Percentiles rank a stretch among this genome's conserved stretches.
Evolutionary conservation across 306 rosid genomes (phyloP).

Genomic region (Hippophae tibetana): DNA sequence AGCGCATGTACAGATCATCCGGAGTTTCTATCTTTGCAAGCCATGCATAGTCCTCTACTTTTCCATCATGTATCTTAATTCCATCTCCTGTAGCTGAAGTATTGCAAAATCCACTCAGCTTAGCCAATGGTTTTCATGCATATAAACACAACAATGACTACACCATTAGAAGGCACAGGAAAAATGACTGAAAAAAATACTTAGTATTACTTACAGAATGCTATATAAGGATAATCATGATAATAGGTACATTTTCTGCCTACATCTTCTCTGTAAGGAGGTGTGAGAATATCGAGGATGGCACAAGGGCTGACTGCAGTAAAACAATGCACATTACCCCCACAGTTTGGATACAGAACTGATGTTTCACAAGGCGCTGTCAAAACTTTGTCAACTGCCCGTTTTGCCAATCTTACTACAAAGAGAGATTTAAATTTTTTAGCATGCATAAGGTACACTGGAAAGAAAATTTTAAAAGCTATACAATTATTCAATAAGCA

Average conservation of each 20-base stretch:
- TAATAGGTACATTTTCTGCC: slow-evolving; percentile 83
- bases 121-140: not conserved
- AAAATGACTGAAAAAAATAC: not conserved
- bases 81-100: slow-evolving; percentile 41
- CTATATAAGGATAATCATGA: slow-evolving; percentile 63
- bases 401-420: slow-evolving; percentile 73
- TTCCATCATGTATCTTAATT: slow-evolving; percentile 25
- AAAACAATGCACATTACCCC: slow-evolving; percentile 89
- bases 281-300: slow-evolving; percentile 73
- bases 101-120: slow-evolving; percentile 13
- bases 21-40: slow-evolving; percentile 66
- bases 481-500: no score
- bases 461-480: no score
- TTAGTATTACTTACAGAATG: slow-evolving; percentile 46
- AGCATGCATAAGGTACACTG: no score
- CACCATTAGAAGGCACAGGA: no score
- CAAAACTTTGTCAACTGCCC: slow-evolving; percentile 62
- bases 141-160: not conserved
- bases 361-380: slow-evolving; percentile 65
- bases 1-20: slow-evolving; percentile 60
- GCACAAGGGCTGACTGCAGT: slow-evolving; percentile 87
- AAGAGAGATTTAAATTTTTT: not conserved
- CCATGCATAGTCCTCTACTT: slow-evolving; percentile 83
- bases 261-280: slow-evolving; percentile 69
- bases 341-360: slow-evolving; percentile 61